Percentiles rank a stretch among this genome's conserved stretches.
phyloP scores from a whole-genome alignment of 441 rosid species.

The Adansonia gregorii region DNA sequence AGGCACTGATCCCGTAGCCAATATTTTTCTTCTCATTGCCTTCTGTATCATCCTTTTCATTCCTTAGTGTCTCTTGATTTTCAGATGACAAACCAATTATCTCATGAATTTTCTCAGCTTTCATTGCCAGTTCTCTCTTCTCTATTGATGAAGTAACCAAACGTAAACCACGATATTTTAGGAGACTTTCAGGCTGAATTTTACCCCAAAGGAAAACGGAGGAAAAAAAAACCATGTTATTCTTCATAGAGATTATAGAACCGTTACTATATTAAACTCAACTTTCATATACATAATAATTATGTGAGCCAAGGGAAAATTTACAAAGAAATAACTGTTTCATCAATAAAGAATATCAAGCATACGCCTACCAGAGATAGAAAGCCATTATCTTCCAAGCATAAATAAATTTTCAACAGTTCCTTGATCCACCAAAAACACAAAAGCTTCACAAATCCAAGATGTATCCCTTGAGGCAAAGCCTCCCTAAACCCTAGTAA shows the following conservation, averaged over 20 bases:
- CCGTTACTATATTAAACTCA: neutral
- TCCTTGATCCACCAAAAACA: constrained; percentile 4
- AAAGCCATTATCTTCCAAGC: neutral
- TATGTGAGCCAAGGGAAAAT: neutral
- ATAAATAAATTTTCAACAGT: neutral
- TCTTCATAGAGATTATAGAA: neutral
- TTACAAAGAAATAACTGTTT: neutral
- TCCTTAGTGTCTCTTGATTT: constrained; percentile 40
- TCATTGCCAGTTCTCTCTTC: constrained; percentile 55
- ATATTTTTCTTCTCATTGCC: constrained; percentile 43
- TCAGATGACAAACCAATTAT: constrained; percentile 42
- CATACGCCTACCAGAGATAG: neutral
- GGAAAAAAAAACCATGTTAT: constrained; percentile 17
- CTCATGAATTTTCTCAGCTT: constrained; percentile 52
- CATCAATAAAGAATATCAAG: neutral
- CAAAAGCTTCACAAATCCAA: constrained; percentile 7
- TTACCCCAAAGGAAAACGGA: constrained; percentile 12
- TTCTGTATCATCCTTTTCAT: constrained; percentile 35
- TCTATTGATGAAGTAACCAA: constrained; percentile 80
- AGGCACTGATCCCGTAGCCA: constrained; percentile 53
- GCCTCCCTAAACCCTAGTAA: neutral
- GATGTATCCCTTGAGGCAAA: neutral
- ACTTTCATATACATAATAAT: neutral
- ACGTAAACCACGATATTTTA: constrained; percentile 59
- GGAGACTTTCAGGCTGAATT: constrained; percentile 67